Conservation (phyloP, 2,329 filamentous ascomycete genomes). For the Apiospora phragmitis region DNA sequence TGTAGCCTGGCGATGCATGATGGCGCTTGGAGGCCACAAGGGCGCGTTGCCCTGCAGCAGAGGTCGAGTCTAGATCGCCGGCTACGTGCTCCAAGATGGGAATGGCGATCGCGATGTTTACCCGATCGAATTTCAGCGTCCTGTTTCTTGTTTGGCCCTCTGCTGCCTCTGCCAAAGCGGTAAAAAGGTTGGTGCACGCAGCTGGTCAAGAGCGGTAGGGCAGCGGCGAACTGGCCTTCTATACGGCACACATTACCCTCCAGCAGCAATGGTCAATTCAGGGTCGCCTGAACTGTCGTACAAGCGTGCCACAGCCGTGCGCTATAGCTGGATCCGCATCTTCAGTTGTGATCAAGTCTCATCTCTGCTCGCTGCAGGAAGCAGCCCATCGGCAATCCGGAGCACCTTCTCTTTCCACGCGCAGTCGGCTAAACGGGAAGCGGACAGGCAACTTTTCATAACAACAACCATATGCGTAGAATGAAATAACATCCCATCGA, state of each 20-base stretch:
- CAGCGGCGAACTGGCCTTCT: background rate
- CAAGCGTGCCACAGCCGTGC: background rate
- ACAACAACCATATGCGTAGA: too few relatives aligned
- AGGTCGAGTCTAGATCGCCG: background rate
- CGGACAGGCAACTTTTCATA: too few relatives aligned
- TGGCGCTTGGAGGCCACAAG: background rate
- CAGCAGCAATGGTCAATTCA: background rate
- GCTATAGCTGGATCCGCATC: background rate
- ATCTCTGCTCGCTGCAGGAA: background rate
- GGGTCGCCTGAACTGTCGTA: background rate
- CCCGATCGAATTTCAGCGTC: too few relatives aligned
- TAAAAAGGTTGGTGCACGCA: background rate
- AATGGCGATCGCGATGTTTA: background rate
- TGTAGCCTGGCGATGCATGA: background rate
- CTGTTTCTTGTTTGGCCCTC: background rate
- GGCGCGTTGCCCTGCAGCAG: background rate
- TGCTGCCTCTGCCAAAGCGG: background rate
- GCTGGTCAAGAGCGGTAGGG: background rate
- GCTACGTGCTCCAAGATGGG: background rate
- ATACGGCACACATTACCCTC: background rate
- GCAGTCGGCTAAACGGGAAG: too few relatives aligned
- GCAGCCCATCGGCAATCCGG: too few relatives aligned
- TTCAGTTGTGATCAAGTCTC: background rate
- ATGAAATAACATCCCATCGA: too few relatives aligned
- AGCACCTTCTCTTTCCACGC: too few relatives aligned